Percentiles rank a stretch among this genome's conserved stretches.
phyloP scores from a whole-genome alignment of 2,329 filamentous ascomycete genomes.

The Raffaelea arxii region DNA sequence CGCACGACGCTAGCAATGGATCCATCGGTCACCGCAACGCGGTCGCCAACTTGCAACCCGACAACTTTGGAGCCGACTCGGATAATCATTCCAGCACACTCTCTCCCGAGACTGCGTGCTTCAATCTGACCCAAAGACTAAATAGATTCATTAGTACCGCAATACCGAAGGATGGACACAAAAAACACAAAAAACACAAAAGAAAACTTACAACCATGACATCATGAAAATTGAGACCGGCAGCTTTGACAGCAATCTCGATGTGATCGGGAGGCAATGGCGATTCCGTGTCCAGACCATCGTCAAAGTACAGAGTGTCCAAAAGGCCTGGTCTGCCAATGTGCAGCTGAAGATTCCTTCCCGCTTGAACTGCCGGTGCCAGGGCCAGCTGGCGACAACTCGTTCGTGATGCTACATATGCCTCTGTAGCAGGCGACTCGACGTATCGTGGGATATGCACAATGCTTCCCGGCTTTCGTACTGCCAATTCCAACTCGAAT shows the following conservation, averaged over 20 bases:
- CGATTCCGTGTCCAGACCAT: conserved; percentile 4
- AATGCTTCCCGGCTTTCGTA: conserved; percentile 5
- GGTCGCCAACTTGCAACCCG: conserved; percentile 21
- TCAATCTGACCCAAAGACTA: conserved; percentile 12
- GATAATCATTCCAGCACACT: conserved; percentile 18
- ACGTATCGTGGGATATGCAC: conserved; percentile 12
- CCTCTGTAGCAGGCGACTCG: conserved; percentile 1
- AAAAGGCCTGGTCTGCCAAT: conserved; percentile 16
- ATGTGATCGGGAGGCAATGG: conserved; percentile 12
- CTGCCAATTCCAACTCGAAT: conserved; percentile 9
- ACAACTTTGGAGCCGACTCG: conserved; percentile 9
- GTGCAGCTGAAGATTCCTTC: conserved; percentile 10
- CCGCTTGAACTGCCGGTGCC: conserved; percentile 8
- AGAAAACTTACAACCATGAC: conserved; percentile 17
- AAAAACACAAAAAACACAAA: not conserved
- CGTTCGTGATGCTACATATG: conserved; percentile 10
- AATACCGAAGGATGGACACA: no score
- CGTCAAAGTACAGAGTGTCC: conserved; percentile 18
- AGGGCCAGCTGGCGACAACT: conserved; percentile 6
- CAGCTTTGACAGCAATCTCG: conserved; percentile 21
- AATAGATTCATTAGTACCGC: no score
- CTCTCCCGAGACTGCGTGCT: conserved; percentile 16
- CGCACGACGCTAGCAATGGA: conserved; percentile 10
- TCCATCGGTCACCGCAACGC: conserved; percentile 17
- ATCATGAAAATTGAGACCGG: conserved; percentile 26